Evolutionary conservation across 148 eudicot genomes (phyloP), one percentile per base, ranked within the genome.

Genomic region (Fallopia convolvulus): DNA sequence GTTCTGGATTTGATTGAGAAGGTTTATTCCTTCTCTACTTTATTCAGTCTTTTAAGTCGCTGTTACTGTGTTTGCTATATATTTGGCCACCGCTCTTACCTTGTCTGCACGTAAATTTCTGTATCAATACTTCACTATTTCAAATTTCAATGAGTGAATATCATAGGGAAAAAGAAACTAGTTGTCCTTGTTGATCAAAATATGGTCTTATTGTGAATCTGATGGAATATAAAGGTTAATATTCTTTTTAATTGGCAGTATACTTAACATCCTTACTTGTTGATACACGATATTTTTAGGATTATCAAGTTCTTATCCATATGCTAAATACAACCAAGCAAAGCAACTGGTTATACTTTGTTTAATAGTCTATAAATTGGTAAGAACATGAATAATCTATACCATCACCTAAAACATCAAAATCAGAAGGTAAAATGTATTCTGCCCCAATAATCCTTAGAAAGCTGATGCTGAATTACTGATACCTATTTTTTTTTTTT

Each of bases 1-100:
- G 99, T 95, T 80, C 88, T 95, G 78, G 99, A 93, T 85, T 74
- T 95, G 82, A 91, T 93, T 72, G 99, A 95, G 80, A 95, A 95
- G 99, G 99, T 94, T 79, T 77, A 40, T 72, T 75, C 50, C 55
- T 46, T 74, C 79, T 53, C 61, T 49, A 6, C 21, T 6, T 68
- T 48, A 68, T 40, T 5, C 53, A 9, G 76, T 74, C 12, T 70
- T 74, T 30, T 56, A n/a, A 3, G 76, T 11, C 5, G 70, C 68
- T 1, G 5, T 66, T 33, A 26, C 70, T 26, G 70, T 30, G 41
- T 30, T 60, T 65, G 71, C 41, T 65, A 33, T 33, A 33, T 58
- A 58, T 58, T 58, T 58, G 65, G 30, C 65, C 21, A 4, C 56
- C 3, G 26, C 26, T 58, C 10, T 12, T 58, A 58, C 12, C 65